Base-by-base conservation (phyloP, 129 eudicot species). In the Pittosporum tobira region DNA sequence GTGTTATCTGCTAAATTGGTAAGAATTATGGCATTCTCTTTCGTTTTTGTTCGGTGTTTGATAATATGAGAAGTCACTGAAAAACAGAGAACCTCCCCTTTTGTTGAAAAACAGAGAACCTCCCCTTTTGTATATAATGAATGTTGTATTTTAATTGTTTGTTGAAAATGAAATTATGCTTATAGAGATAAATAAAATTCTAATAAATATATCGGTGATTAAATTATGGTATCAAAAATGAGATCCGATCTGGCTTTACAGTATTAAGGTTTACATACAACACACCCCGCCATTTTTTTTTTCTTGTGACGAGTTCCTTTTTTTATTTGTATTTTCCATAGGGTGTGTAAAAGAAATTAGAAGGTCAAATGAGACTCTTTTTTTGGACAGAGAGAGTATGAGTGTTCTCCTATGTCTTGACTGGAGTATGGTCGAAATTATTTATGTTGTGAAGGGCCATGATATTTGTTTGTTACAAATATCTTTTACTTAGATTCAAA, bases 1-100 rank as follows among this genome's bases (percentile, higher is more conserved):
- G 98, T 59, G 74, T 67, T 16, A 86, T 91, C 21, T 71, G 70
- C 53, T 82, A 42, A 75, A 42, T 48, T 57, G 59, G 54, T 70
- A 75, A 65, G 66, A 38, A 59, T 53, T 60, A 48, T 54, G 25
- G 11, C 59, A 7, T 30, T 20, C 30, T 36, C 57, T 19, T 49
- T 64, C 22, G 19, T 62, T 59, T 31, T 30, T 7, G 67, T 12
- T 8, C 34, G 67, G 18, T 26, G 11, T 20, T 51, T 16, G 40
- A 20, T 37, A 48, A 29, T 49, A 21, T 20, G 19, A 30, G 7
- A 34, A 22, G 22, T 16, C 29, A 12, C 19, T 24, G 26, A 28
- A 48, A 19, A 47, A 23, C n/a, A 36, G 38, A 55, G 61, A 19
- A 6, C 5, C 60, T 13, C 23, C n/a, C n/a, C n/a, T n/a, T n/a